phyloP scores from a whole-genome alignment of 441 rosid genomes.

The Jatropha multifida region DNA sequence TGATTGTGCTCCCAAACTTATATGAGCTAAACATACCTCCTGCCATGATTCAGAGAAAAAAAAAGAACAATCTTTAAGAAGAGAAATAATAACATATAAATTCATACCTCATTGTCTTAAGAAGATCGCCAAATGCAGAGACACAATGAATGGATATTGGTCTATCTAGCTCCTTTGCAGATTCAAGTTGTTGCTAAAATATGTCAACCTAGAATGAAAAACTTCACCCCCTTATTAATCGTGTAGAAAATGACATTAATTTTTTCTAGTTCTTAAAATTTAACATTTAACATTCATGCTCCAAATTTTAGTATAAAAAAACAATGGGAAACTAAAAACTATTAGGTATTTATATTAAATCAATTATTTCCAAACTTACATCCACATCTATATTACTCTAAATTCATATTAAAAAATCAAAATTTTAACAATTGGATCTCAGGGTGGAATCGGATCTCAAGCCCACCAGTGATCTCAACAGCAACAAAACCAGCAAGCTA shows the following conservation, averaged over 20 bases:
- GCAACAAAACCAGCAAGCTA: conserved; percentile 96
- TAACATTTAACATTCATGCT: no score
- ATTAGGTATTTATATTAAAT: no score
- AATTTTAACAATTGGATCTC: conserved; percentile 56
- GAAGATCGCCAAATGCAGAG: conserved; percentile 79
- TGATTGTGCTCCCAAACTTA: neutral
- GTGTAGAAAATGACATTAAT: neutral
- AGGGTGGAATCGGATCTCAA: conserved; percentile 93
- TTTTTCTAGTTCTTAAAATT: neutral
- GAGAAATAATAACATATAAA: conserved; percentile 4
- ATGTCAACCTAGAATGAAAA: conserved; percentile 52
- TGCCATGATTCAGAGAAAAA: neutral
- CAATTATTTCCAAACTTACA: no score
- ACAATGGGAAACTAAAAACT: no score
- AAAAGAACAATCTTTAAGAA: neutral
- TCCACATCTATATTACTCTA: no score
- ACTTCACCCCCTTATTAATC: neutral
- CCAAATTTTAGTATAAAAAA: no score
- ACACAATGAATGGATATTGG: conserved; percentile 89
- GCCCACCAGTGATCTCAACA: conserved; percentile 91
- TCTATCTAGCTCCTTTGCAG: conserved; percentile 72
- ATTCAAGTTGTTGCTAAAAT: conserved; percentile 72
- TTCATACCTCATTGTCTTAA: conserved; percentile 67
- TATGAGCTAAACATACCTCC: neutral
- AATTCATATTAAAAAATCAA: neutral